Percentiles rank a stretch among this genome's conserved stretches.
Conservation (phyloP, 148 eudicot species). For the Arbutus unedo region DNA sequence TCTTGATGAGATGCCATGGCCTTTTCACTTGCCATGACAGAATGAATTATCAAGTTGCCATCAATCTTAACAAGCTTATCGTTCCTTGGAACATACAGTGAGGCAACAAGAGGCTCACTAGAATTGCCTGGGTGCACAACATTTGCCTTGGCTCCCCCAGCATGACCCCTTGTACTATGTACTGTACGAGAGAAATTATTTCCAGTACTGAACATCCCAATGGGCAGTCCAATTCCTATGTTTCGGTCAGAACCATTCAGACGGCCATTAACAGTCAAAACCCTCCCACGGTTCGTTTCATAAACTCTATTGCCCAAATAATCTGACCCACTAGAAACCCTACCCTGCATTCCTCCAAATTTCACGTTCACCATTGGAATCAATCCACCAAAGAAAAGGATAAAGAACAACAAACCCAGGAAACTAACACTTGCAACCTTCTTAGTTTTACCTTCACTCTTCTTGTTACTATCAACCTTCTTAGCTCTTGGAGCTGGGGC, state of each 20-base stretch:
- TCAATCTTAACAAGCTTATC: constrained; percentile 94
- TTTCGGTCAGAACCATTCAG: constrained; percentile 28
- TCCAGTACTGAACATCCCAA: constrained; percentile 26
- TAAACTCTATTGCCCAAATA: constrained; percentile 27
- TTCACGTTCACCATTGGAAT: constrained; percentile 70
- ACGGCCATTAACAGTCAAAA: constrained; percentile 47
- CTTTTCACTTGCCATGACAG: constrained; percentile 87
- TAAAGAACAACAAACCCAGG: constrained; percentile 69
- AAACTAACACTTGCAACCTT: constrained; percentile 94
- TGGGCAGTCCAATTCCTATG: constrained; percentile 24
- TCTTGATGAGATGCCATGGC: constrained; percentile 42
- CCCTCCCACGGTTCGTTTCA: constrained; percentile 48
- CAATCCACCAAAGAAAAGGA: constrained; percentile 76
- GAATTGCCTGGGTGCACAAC: constrained; percentile 34
- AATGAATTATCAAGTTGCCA: constrained; percentile 93
- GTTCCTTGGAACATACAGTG: constrained; percentile 87
- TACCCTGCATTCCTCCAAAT: constrained; percentile 40
- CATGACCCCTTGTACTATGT: constrained; percentile 22
- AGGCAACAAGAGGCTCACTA: constrained; percentile 81
- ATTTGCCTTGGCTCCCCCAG: constrained; percentile 20
- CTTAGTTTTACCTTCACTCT: constrained; percentile 62
- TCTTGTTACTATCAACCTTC: constrained; percentile 51
- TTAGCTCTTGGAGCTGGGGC: constrained; percentile 44
- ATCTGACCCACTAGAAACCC: constrained; percentile 15
- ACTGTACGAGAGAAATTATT: constrained; percentile 16